A percentile compares a stretch with the other conserved stretches of the same genome.
Conservation (phyloP, 2,329 filamentous ascomycete species). For the Fusarium sp. region DNA sequence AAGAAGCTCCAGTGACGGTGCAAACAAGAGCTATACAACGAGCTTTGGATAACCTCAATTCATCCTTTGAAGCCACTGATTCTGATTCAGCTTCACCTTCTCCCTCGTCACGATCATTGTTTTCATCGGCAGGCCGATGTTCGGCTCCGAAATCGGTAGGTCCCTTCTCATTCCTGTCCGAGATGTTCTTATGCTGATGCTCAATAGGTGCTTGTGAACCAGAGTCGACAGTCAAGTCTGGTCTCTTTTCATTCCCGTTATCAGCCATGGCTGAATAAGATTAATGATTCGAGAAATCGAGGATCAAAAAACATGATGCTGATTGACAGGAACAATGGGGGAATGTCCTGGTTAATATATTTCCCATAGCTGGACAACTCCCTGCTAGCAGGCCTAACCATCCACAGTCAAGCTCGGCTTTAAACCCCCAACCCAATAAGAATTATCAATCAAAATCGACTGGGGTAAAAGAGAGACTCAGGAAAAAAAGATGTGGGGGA, state of each 20-base stretch:
- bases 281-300: background rate
- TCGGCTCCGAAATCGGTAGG: constrained; percentile 4
- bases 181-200: constrained; percentile 2
- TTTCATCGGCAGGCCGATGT: background rate
- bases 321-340: constrained; percentile 16
- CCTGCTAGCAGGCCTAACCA: background rate
- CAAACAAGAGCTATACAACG: constrained; percentile 65
- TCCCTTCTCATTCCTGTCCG: constrained; percentile 21
- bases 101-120: background rate
- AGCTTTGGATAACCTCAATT: constrained; percentile 59
- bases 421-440: constrained; percentile 24
- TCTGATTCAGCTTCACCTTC: constrained; percentile 32
- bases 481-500: constrained; percentile 31
- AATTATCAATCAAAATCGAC: constrained; percentile 27
- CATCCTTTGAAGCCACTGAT: constrained; percentile 40
- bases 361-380: background rate
- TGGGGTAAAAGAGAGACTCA: constrained; percentile 2
- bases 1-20: constrained; percentile 66
- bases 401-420: constrained; percentile 16
- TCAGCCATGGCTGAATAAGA: constrained; percentile 15
- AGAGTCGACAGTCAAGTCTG: constrained; percentile 10
- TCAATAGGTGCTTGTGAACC: constrained; percentile 4
- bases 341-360: constrained; percentile 31
- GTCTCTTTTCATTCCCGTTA: constrained; percentile 21
- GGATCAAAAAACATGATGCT: background rate